Base-by-base conservation (phyloP, 176 grass and related monocot species). In the Musa acuminata region DNA sequence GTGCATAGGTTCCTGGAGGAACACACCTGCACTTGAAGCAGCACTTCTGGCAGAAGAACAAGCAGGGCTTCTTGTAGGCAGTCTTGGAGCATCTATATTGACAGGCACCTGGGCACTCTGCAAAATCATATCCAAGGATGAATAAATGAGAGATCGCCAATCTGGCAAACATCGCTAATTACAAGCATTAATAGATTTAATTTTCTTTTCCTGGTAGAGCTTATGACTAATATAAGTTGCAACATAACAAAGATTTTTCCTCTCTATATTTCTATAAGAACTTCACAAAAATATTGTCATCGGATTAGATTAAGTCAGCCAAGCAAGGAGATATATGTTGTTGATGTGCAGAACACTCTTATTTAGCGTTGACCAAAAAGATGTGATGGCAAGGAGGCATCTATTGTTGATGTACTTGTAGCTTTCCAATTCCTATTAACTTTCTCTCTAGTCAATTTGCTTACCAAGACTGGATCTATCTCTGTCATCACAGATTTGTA, bases 41-140 rank as follows among this genome's bases (percentile, higher is more conserved):
- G 17, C 74, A 76, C 11, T 76, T 29, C 58, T 76, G 74, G 48
- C 74, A 76, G 48, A 76, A 76, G 58, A 76, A 64, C 59, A 76
- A 8, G 74, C 74, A 76, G 11, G 74, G 74, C 35, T 76, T 76
- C 57, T 76, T 62, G n/a, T 77, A 77, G 48, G 58, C 48, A 11
- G 60, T 77, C 60, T 64, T 51, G 49, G 75, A 77, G 75, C 75
- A 77, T 64, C 60, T 52, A 13, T 64, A 64, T 51, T 64, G 58
- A 10, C 75, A 77, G 19, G 58, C 75, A 23, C 60, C 20, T 23
- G 60, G 59, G 49, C 75, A 77, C 11, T 65, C 75, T 77, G 59
- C 74, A 74, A 29, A 57, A 74, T 21, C 13, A 74, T 10, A 24
- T 35, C 1, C 6, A 14, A 74, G 43, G 16, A 19, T 59, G 6